Conservation (phyloP, 2,329 filamentous ascomycete species). For the Ascochyta rabiei region DNA sequence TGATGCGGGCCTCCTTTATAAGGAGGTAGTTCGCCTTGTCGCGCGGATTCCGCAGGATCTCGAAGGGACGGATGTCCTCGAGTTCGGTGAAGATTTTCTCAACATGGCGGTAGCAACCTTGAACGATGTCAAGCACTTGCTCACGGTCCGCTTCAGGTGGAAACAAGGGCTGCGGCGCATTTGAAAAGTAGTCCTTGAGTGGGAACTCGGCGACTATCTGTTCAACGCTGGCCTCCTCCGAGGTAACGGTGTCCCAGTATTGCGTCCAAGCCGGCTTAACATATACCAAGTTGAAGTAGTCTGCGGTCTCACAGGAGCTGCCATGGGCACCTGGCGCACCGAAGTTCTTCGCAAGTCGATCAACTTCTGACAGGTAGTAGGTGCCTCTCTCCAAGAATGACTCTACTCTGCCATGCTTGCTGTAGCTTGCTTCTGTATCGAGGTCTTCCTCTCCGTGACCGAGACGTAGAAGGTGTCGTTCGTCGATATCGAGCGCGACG, state of each 20-base stretch:
- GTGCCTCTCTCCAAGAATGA: conserved; percentile 90
- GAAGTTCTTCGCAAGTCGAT: conserved; percentile 82
- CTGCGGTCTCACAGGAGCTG: conserved; percentile 93
- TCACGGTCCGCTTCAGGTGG: conserved; percentile 68
- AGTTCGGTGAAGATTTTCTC: conserved; percentile 89
- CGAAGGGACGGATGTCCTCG: conserved; percentile 92
- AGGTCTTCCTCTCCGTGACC: conserved; percentile 96
- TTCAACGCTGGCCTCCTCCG: conserved; percentile 61
- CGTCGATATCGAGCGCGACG: conserved; percentile 92
- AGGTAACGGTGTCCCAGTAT: conserved; percentile 71
- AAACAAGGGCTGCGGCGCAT: conserved; percentile 87
- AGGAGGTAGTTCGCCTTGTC: conserved; percentile 97
- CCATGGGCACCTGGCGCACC: conserved; percentile 92
- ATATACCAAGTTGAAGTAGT: conserved; percentile 94
- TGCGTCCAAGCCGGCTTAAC: conserved; percentile 86
- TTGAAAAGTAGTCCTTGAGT: conserved; percentile 84
- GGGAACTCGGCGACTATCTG: conserved; percentile 79
- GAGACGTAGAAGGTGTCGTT: conserved; percentile 87
- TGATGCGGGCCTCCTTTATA: conserved; percentile 92
- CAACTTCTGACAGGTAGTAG: conserved; percentile 79
- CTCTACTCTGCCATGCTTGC: conserved; percentile 93
- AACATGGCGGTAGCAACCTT: conserved; percentile 88
- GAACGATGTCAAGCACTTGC: conserved; percentile 73
- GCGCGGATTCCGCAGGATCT: conserved; percentile 84
- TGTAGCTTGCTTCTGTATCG: conserved; percentile 83